Evolutionary conservation across 345 rosid species (phyloP).

Genomic region (Punica granatum): DNA sequence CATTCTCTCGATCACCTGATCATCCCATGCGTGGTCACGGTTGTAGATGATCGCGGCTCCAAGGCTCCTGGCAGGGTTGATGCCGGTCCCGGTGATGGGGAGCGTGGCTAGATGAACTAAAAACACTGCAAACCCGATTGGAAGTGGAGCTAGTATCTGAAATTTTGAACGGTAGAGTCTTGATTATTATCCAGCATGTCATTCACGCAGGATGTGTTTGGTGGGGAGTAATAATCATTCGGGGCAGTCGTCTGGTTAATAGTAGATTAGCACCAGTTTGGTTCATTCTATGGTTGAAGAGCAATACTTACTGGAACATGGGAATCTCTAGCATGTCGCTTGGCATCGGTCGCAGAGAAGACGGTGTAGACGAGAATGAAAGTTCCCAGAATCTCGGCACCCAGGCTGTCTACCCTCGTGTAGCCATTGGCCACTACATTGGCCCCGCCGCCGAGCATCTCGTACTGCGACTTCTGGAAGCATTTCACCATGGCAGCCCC

Average conservation of each 20-base stretch:
- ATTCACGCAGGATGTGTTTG: too few species aligned
- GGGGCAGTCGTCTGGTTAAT: too few species aligned
- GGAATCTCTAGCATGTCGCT: slow-evolving; percentile 20
- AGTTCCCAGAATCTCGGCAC: slow-evolving; percentile 17
- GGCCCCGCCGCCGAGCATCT: slow-evolving; percentile 18
- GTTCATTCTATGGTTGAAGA: neutral
- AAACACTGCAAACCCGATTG: slow-evolving; percentile 46
- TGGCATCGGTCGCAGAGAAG: slow-evolving; percentile 23
- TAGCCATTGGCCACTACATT: slow-evolving; percentile 13
- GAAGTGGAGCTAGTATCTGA: slow-evolving; percentile 39
- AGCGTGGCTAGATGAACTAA: slow-evolving; percentile 48
- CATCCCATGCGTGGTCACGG: slow-evolving; percentile 42
- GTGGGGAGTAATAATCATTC: too few species aligned
- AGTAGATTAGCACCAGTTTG: too few species aligned
- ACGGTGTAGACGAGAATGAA: slow-evolving; percentile 8
- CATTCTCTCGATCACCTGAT: slow-evolving; percentile 25
- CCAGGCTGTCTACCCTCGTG: slow-evolving; percentile 13
- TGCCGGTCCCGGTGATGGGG: slow-evolving; percentile 44
- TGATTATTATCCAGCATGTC: neutral
- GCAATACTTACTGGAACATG: slow-evolving; percentile 20
- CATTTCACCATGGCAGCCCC: slow-evolving; percentile 20
- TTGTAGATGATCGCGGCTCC: slow-evolving; percentile 41
- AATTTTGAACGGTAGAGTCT: neutral
- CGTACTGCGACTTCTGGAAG: slow-evolving; percentile 11
- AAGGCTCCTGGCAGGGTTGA: slow-evolving; percentile 49